Percentiles rank a stretch among this genome's conserved stretches.
phyloP scores from a whole-genome alignment of 306 rosid species.

The Malus orientalis region DNA sequence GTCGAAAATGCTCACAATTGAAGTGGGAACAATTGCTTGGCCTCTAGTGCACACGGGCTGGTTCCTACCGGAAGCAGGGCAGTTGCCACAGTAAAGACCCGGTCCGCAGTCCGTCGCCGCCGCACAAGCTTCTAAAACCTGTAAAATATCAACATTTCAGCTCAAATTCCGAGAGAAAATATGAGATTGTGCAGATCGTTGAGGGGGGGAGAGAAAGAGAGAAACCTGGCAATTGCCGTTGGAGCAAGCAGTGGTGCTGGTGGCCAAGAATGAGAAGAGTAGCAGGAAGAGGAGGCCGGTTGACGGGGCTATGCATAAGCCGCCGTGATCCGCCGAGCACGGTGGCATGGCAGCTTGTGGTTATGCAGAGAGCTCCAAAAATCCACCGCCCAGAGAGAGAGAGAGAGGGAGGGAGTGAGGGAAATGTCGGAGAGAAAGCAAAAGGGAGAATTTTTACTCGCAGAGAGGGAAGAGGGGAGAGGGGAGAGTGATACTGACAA shows the following conservation, averaged over 20 bases:
- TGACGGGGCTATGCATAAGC: conserved; percentile 28
- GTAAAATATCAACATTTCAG: conserved; percentile 14
- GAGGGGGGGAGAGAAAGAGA: neutral
- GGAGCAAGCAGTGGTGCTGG: conserved; percentile 49
- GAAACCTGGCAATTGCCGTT: conserved; percentile 81
- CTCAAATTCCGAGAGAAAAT: conserved; percentile 6
- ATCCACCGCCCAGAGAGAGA: conserved; percentile 10
- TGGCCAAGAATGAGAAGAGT: conserved; percentile 27
- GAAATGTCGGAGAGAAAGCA: conserved; percentile 7
- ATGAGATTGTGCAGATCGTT: conserved; percentile 22
- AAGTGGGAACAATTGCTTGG: conserved; percentile 52
- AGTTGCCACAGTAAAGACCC: conserved; percentile 82
- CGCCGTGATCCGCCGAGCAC: conserved; percentile 25
- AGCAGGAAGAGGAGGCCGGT: conserved; percentile 22
- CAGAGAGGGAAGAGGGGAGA: neutral
- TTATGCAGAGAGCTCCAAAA: conserved; percentile 20
- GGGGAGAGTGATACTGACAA: conserved; percentile 6
- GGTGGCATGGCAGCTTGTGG: conserved; percentile 43
- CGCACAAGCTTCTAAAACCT: conserved; percentile 77
- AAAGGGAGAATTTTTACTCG: conserved; percentile 21
- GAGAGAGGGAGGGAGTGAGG: neutral
- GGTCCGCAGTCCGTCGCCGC: conserved; percentile 60
- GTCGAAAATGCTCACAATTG: conserved; percentile 40
- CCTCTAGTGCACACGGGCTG: conserved; percentile 76
- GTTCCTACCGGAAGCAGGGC: conserved; percentile 61